Conservation (phyloP, 441 rosid genomes). For the Eruca vesicaria region DNA sequence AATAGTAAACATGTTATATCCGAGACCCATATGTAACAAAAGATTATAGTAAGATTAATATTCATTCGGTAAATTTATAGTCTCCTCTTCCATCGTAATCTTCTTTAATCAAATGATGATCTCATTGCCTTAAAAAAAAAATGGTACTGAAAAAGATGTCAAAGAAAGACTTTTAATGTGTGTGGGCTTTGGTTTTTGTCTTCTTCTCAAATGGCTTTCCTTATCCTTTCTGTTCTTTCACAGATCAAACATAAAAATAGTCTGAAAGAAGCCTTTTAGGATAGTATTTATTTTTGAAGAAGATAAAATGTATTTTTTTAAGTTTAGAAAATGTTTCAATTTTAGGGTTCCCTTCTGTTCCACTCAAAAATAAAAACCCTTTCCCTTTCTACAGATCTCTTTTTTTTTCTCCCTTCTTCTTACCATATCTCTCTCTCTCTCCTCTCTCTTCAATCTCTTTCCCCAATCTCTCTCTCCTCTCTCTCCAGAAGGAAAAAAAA, state of each 20-base stretch:
- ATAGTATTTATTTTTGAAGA: not conserved
- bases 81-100: not conserved
- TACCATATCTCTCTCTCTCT: slow-evolving; percentile 31
- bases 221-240: not conserved
- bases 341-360: slow-evolving; percentile 31
- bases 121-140: not conserved
- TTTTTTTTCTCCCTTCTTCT: slow-evolving; percentile 28
- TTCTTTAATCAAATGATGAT: not conserved
- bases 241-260: slow-evolving; percentile 7
- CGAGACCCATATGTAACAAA: not conserved
- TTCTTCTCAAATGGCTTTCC: slow-evolving; percentile 30
- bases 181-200: slow-evolving; percentile 31
- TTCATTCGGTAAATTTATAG: not conserved
- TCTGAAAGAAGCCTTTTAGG: not conserved
- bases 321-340: slow-evolving; percentile 16
- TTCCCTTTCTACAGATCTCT: slow-evolving; percentile 33
- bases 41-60: not conserved
- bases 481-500: slow-evolving; percentile 67
- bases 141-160: not conserved
- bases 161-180: not conserved
- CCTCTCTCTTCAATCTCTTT: slow-evolving; percentile 31
- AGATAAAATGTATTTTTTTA: not conserved
- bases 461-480: slow-evolving; percentile 39
- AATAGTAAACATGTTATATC: not conserved
- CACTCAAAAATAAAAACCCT: slow-evolving; percentile 32